Evolutionary conservation across 345 rosid species (phyloP).

Genomic region (Clausena lansium): DNA sequence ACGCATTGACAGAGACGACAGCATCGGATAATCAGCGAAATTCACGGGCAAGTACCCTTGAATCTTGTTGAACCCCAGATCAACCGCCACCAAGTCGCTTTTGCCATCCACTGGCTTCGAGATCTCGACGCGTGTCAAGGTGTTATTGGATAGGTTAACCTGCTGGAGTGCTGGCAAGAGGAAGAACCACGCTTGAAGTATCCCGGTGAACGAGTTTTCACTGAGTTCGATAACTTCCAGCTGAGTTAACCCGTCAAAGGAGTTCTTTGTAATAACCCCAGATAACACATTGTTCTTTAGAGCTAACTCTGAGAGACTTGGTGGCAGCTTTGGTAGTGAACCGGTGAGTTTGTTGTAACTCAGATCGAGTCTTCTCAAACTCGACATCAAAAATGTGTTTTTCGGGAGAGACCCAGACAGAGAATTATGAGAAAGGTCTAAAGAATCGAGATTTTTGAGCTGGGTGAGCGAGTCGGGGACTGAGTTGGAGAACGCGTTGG

Average conservation of each 20-base stretch:
- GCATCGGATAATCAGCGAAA: conserved; percentile 53
- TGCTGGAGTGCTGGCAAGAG: conserved; percentile 70
- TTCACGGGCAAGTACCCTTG: conserved; percentile 47
- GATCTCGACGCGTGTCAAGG: conserved; percentile 52
- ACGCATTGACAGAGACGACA: conserved; percentile 69
- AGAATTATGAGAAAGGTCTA: conserved; percentile 67
- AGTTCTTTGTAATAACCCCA: conserved; percentile 44
- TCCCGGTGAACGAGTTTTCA: conserved; percentile 72
- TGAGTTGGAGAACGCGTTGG: conserved; percentile 68
- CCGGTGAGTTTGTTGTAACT: conserved; percentile 78
- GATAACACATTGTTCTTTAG: conserved; percentile 61
- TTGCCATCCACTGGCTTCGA: conserved; percentile 31
- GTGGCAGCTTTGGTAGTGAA: conserved; percentile 62
- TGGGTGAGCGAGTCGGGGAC: conserved; percentile 46
- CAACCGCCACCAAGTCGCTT: conserved; percentile 70
- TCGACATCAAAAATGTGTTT: conserved; percentile 29
- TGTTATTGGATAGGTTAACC: conserved; percentile 72
- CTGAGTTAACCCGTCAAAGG: conserved; percentile 59
- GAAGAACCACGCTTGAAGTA: conserved; percentile 72
- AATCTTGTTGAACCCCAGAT: conserved; percentile 73
- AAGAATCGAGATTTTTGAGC: conserved; percentile 43
- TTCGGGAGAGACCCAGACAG: conserved; percentile 63
- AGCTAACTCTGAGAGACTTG: conserved; percentile 57
- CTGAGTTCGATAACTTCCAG: conserved; percentile 78
- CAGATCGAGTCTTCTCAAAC: conserved; percentile 59